Evolutionary conservation across 306 rosid genomes (phyloP).

Genomic region (Trifolium subterraneum): DNA sequence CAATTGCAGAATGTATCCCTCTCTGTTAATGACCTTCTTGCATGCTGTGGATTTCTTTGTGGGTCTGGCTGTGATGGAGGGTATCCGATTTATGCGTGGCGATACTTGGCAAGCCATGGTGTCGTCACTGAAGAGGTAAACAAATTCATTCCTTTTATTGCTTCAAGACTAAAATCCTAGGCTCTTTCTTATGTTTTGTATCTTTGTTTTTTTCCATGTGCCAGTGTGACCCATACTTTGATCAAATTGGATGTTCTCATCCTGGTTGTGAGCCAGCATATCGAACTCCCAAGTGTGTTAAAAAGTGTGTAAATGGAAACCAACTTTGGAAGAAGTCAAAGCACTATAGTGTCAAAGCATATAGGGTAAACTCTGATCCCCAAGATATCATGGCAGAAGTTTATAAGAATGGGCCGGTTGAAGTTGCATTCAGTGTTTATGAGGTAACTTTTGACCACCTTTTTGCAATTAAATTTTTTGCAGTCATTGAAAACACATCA

Average conservation of each 20-base stretch:
- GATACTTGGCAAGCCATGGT: conserved; percentile 76
- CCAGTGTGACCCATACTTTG: conserved; percentile 98
- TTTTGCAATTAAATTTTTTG: conserved; percentile 25
- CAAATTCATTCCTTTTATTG: conserved; percentile 17
- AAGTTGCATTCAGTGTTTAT: conserved; percentile 84
- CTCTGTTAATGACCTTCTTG: conserved; percentile 86
- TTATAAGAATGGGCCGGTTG: conserved; percentile 90
- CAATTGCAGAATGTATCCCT: conserved; percentile 78
- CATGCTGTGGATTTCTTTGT: conserved; percentile 94
- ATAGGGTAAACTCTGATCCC: conserved; percentile 63
- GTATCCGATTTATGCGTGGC: conserved; percentile 78
- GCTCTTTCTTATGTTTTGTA: conserved; percentile 10
- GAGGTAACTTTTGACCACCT: conserved; percentile 62
- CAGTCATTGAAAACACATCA: conserved; percentile 6
- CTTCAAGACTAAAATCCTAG: conserved; percentile 20
- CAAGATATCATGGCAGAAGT: conserved; percentile 88
- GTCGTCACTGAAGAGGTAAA: conserved; percentile 96
- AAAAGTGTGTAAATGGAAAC: conserved; percentile 71
- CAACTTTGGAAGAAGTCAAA: conserved; percentile 77
- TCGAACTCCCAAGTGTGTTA: conserved; percentile 78
- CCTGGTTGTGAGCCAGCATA: conserved; percentile 96
- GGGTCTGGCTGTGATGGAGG: conserved; percentile 95
- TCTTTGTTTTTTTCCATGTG: conserved; percentile 1
- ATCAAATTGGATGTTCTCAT: conserved; percentile 86
- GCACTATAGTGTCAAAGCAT: conserved; percentile 76